Base-by-base conservation (phyloP, 2,329 filamentous ascomycete species). In the Hortaea werneckii region DNA sequence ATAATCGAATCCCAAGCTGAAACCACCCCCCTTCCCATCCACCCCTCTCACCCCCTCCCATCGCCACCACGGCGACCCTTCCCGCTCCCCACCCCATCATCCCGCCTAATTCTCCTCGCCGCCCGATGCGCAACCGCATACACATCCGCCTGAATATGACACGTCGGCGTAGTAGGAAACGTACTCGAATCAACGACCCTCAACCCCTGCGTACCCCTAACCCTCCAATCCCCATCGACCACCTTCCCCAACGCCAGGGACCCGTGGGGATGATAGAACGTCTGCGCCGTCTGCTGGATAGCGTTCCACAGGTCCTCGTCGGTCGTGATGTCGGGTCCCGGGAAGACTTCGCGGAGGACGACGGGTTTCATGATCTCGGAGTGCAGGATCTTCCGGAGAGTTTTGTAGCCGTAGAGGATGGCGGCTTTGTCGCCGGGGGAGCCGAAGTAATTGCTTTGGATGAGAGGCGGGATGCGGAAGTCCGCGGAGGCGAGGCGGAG, bases 181-280 rank as follows among this genome's bases (percentile, higher is more conserved):
- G 72, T 58, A 10, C 67, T 65, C 5, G 67, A 67, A 51, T 74
- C 71, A 4, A 72, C 69, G 28, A 73, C 63, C 32, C 71, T 62
- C 41, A 73, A 51, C 20, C 52, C 50, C 2, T 47, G 9, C 5
- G 53, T 28, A 6, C 52, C 52, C 11, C 45, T 43, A 4, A 53
- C 47, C 29, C 47, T 41, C 29, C 47, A 53, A 11, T 45, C 43
- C 20, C 44, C 29, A 37, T 53, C 52, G 6, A 54, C 13, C 9
- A 50, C 48, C 6, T 29, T 41, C 5, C 42, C 42, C 35, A 44
- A 29, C 37, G 45, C 40, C 6, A 40, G 35, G 8, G 45, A 35
- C 1, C 45, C 50, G 6, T 43, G 35, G 7, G 44, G 37, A 43
- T 52, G 50, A 45, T 52, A 41, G 37, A 48, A 50, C 12, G 42